A percentile compares a stretch with the other conserved stretches of the same genome.
Evolutionary conservation across 1,139 yeast species (phyloP).

Genomic region (Lodderomyces jiufengensis): DNA sequence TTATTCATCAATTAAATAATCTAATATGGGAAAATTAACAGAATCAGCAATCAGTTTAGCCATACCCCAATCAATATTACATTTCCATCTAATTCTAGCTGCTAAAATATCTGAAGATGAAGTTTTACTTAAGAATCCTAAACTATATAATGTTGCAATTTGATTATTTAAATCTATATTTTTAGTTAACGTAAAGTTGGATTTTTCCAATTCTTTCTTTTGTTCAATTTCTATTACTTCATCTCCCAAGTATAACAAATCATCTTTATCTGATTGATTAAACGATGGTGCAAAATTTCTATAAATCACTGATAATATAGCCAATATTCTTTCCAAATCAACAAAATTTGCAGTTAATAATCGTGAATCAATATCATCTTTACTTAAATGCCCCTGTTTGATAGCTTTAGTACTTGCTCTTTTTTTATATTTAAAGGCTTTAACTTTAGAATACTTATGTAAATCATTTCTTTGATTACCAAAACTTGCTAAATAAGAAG

Average conservation of each 20-base stretch:
- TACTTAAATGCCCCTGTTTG: conserved; percentile 33
- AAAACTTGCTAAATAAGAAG: conserved; percentile 70
- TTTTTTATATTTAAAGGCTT: conserved; percentile 42
- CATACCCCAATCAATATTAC: conserved; percentile 54
- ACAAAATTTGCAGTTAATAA: conserved; percentile 59
- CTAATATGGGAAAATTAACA: conserved; percentile 51
- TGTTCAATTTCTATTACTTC: conserved; percentile 27
- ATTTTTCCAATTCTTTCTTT: conserved; percentile 30
- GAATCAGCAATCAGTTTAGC: conserved; percentile 50
- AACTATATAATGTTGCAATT: conserved; percentile 55
- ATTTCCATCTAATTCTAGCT: conserved; percentile 62
- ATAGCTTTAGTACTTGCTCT: conserved; percentile 16
- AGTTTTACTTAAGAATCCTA: conserved; percentile 50
- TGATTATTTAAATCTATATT: conserved; percentile 53
- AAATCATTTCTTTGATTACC: conserved; percentile 59
- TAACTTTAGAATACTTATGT: conserved; percentile 56
- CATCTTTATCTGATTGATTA: conserved; percentile 24
- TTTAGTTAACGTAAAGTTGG: conserved; percentile 32
- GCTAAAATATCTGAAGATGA: conserved; percentile 55
- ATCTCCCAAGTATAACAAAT: conserved; percentile 25
- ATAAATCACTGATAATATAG: conserved; percentile 60
- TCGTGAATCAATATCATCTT: conserved; percentile 48
- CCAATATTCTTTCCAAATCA: conserved; percentile 65
- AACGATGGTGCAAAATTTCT: conserved; percentile 34
- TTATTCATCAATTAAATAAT: conserved; percentile 37